A percentile compares a stretch with the other conserved stretches of the same genome.
These are phyloP conservation scores for Claviceps digitariae DNA, from an alignment of 2,329 filamentous ascomycete genomes.

Conservation along the genomic window DNA sequence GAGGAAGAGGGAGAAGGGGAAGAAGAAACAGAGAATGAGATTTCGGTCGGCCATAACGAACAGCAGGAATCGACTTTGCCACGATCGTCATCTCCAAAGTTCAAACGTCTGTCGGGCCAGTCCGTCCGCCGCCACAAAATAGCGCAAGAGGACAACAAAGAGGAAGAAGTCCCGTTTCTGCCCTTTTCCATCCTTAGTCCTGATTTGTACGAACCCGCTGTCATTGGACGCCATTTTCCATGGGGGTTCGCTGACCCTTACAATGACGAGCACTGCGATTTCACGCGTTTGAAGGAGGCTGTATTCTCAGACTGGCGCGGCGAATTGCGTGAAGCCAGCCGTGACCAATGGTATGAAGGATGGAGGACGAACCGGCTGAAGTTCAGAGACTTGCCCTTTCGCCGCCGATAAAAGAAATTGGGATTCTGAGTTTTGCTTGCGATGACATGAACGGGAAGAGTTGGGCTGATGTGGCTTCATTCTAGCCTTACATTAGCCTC, in stretches of 20 bases:
- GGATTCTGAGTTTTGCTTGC: not conserved
- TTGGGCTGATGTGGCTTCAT: not conserved
- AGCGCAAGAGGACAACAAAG: slow-evolving; percentile 30
- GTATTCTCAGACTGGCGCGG: slow-evolving; percentile 89
- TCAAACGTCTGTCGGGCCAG: slow-evolving; percentile 32
- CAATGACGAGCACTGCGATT: slow-evolving; percentile 86
- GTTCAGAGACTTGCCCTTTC: slow-evolving; percentile 30
- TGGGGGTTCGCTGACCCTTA: slow-evolving; percentile 97
- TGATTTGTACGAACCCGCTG: slow-evolving; percentile 70
- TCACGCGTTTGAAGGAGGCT: slow-evolving; percentile 74
- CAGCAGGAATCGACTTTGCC: slow-evolving; percentile 15
- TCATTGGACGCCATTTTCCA: slow-evolving; percentile 77
- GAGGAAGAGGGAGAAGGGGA: slow-evolving; percentile 40
- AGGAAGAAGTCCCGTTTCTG: slow-evolving; percentile 53
- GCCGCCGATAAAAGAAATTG: slow-evolving; percentile 17
- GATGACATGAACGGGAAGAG: not conserved
- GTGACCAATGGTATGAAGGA: slow-evolving; percentile 88
- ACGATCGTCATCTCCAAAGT: slow-evolving; percentile 21
- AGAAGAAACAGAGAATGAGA: slow-evolving; percentile 31
- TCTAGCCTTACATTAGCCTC: not conserved
- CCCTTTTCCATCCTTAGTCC: slow-evolving; percentile 91
- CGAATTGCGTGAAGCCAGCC: slow-evolving; percentile 79
- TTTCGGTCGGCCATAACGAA: slow-evolving; percentile 12
- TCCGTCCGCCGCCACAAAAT: slow-evolving; percentile 31
- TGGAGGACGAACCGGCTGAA: slow-evolving; percentile 70